Conservation (phyloP, 148 eudicot species). For the Silene uniflora region DNA sequence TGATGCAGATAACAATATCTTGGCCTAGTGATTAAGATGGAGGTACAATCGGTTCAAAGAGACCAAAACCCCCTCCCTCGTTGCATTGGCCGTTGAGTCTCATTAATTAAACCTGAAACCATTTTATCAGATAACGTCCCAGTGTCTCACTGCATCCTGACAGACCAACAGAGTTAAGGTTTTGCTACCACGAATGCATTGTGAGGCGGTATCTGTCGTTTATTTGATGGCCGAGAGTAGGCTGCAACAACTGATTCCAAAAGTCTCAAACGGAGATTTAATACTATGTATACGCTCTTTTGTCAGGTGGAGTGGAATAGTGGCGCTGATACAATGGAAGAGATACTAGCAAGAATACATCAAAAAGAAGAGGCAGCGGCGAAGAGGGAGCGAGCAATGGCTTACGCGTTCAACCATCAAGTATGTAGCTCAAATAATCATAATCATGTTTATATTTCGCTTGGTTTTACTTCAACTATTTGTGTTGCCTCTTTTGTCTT, state of each 20-base stretch:
- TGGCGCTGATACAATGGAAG: constrained; percentile 81
- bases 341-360: constrained; percentile 68
- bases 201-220: too few relatives aligned
- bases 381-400: constrained; percentile 88
- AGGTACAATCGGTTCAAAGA: too few relatives aligned
- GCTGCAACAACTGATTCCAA: background rate
- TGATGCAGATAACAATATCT: too few relatives aligned
- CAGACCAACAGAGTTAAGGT: too few relatives aligned
- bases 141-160: too few relatives aligned
- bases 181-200: too few relatives aligned
- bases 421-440: constrained; percentile 28
- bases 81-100: too few relatives aligned
- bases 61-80: too few relatives aligned
- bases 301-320: constrained; percentile 87
- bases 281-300: background rate
- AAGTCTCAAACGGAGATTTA: background rate
- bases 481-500: background rate
- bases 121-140: too few relatives aligned
- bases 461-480: background rate
- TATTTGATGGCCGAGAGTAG: background rate
- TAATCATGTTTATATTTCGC: background rate
- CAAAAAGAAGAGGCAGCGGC: constrained; percentile 90
- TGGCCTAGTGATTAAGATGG: too few relatives aligned
- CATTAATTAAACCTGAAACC: too few relatives aligned
- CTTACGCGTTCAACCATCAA: constrained; percentile 96